Conservation (phyloP, 306 rosid species). For the Citrullus mucosospermus region DNA sequence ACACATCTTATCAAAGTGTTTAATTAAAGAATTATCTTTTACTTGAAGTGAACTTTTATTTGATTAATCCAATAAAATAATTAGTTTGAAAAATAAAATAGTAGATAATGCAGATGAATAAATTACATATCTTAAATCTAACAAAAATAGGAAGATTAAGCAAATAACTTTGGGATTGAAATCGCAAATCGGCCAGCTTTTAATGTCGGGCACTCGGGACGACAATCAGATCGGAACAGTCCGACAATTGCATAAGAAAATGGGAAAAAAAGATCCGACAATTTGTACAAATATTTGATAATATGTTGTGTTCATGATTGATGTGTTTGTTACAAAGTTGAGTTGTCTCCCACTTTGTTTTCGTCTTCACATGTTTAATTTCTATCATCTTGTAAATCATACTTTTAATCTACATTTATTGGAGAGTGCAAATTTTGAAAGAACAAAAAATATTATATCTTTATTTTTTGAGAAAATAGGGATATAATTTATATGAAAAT, state of each 20-base stretch:
- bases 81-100: too few species aligned
- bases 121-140: too few species aligned
- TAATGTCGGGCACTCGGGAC: not conserved
- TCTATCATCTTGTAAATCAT: not conserved
- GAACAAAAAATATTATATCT: too few species aligned
- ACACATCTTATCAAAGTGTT: too few species aligned
- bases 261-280: not conserved
- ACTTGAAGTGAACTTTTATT: too few species aligned
- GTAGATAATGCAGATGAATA: too few species aligned
- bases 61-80: too few species aligned
- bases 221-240: not conserved
- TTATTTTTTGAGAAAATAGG: too few species aligned
- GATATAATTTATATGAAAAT: too few species aligned
- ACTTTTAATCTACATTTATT: not conserved
- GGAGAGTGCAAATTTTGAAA: not conserved
- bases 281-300: not conserved
- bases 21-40: too few species aligned
- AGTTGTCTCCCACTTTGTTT: constrained; percentile 8
- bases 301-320: not conserved
- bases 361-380: not conserved
- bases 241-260: not conserved
- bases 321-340: not conserved
- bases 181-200: not conserved
- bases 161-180: not conserved
- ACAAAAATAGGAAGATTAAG: not conserved